Conservation (phyloP, 2,329 filamentous ascomycete species). For the Hypoxylon sp. region DNA sequence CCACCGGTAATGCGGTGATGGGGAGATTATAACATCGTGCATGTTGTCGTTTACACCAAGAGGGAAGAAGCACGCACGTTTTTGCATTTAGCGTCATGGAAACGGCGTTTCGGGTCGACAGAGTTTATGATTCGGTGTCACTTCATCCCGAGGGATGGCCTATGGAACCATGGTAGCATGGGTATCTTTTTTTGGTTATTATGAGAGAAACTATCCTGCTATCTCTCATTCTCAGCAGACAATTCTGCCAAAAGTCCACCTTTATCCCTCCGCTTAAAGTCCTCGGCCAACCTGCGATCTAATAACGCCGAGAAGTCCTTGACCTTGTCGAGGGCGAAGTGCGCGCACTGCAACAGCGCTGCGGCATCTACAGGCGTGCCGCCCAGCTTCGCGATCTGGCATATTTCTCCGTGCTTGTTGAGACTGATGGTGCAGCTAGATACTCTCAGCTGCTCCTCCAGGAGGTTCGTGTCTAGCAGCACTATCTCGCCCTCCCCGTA, state of each 20-base stretch:
- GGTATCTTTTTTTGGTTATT: constrained; percentile 49
- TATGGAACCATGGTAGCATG: constrained; percentile 37
- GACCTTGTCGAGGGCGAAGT: constrained; percentile 77
- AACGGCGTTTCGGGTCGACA: constrained; percentile 38
- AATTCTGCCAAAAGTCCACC: constrained; percentile 80
- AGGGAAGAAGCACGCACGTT: constrained; percentile 5
- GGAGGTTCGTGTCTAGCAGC: constrained; percentile 73
- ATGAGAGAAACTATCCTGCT: constrained; percentile 45
- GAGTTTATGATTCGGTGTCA: constrained; percentile 26
- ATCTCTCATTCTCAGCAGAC: constrained; percentile 85
- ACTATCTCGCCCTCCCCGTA: constrained; percentile 77
- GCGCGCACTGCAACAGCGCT: constrained; percentile 77
- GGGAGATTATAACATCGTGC: constrained; percentile 7
- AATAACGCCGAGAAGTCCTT: constrained; percentile 81
- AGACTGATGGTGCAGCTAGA: constrained; percentile 82
- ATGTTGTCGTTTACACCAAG: constrained; percentile 26
- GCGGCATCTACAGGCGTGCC: constrained; percentile 84
- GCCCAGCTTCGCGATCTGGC: constrained; percentile 89
- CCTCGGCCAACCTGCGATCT: constrained; percentile 75
- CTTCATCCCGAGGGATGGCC: constrained; percentile 28
- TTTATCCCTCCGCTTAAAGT: constrained; percentile 78
- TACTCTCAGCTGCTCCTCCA: constrained; percentile 79
- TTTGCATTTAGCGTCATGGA: constrained; percentile 42
- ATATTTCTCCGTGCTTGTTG: constrained; percentile 89
- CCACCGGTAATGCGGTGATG: constrained; percentile 87